Base-by-base conservation (phyloP, 257 asterid genomes). In the Ocimum tenuiflorum region DNA sequence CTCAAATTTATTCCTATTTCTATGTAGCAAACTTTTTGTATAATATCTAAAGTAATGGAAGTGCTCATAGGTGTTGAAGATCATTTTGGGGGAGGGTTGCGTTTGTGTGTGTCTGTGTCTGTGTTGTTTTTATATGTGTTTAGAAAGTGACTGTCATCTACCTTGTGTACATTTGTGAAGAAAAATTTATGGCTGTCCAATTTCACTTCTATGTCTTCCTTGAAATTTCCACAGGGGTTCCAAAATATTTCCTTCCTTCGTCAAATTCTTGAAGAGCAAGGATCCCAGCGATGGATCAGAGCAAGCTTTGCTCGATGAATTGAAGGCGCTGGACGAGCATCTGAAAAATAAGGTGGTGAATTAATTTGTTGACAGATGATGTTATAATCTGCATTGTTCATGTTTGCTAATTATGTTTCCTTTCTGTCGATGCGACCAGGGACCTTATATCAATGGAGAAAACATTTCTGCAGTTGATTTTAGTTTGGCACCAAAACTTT, bases 251-350 rank as follows among this genome's bases (percentile, higher is more conserved):
- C 57, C 95, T 38, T 45, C 91, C 31, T 89, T 89, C 38, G 74
- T 87, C 58, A 79, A 77, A 60, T 89, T 89, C 78, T 63, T 89
- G 89, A 83, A 68, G 78, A 87, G 95, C 85, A 87, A 85, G 83
- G 97, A 89, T 56, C 67, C 91, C 41, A 74, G 18, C 20, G 95
- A 89, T 46, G 95, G 95, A 31, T 46, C 94, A 0, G 94, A 87
- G 77, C 81, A 87, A 79, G 86, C 81, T 41, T 69, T 87, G 65
- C 73, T 85, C 51, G 80, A 78, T 38, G 97, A 87, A 73, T 49
- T 89, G 65, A 82, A 82, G 71, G 89, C 89, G 35, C 70, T 89
- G 77, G 94, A 89, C 53, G 95, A 80, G 66, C 94, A 87, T 70
- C 82, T 89, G 68, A 82, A 78, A 70, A 50, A 76, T 67, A 87